Evolutionary conservation across 257 asterid genomes (phyloP), one percentile per base, ranked within the genome.

Genomic region (Mentha longifolia): DNA sequence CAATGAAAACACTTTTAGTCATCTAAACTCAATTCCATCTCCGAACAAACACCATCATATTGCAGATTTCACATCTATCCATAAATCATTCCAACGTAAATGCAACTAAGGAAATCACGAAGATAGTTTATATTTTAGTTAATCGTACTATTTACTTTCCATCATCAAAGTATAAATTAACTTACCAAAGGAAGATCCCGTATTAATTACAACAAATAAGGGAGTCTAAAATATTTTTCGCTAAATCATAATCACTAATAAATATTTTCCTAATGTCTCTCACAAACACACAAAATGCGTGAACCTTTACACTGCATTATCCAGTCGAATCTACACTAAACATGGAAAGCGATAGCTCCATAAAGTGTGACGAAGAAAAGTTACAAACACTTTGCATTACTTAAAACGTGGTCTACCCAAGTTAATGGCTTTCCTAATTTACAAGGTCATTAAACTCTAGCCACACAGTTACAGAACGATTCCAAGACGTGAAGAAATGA

Each of bases 361-460:
- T 54, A 22, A 54, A 20, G 31, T 25, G 10, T 22, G 9, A 54
- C 35, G 28, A 11, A 4, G 13, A 8, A 51, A 16, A 51, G 57
- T 5, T 17, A 51, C 57, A 0, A 51, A 19, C 42, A 5, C 28
- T 59, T 15, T 46, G 31, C 54, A 20, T n/a, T 17, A 20, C 64
- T 25, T 31, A 16, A n/a, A 57, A 15, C 59, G n/a, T 25, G 6
- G 28, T 54, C 66, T 22, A 42, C 69, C 72, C 17, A 5, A 9
- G 46, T 16, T 47, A 52, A 54, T 28, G 28, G 13, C 14, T 43
- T 31, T 16, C 46, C 52, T 5, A 42, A 33, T 54, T 31, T 13
- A 65, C 67, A 65, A 13, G 50, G 17, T 69, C 19, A 28, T n/a
- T 39, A 31, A 42, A 56, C 39, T 69, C 43, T 17, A 51, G 65